A percentile compares a stretch with the other conserved stretches of the same genome.
phyloP scores from a whole-genome alignment of 495 filamentous ascomycete species.

The Tetracladium marchalianum region DNA sequence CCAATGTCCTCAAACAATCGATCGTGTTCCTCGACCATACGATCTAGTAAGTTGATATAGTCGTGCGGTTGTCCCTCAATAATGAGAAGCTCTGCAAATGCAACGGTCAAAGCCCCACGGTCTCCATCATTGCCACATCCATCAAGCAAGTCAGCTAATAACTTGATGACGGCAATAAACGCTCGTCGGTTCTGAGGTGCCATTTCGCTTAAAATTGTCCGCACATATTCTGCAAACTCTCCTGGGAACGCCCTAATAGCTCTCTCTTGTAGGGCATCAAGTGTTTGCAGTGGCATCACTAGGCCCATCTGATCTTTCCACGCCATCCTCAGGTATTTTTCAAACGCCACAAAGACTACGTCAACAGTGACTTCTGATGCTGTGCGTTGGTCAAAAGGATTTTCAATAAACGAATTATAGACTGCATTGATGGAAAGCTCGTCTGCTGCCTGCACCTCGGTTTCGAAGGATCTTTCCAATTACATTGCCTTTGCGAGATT shows the following conservation, averaged over 20 bases:
- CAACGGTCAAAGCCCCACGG: constrained; percentile 77
- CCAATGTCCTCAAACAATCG: constrained; percentile 68
- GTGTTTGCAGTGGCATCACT: constrained; percentile 52
- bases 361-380: constrained; percentile 72
- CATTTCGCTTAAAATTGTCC: constrained; percentile 63
- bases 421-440: constrained; percentile 77
- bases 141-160: constrained; percentile 82
- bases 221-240: constrained; percentile 83
- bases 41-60: constrained; percentile 84
- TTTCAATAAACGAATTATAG: constrained; percentile 82
- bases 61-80: constrained; percentile 66
- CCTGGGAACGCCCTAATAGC: constrained; percentile 62
- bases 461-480: constrained; percentile 64
- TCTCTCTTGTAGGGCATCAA: constrained; percentile 62
- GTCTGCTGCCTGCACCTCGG: constrained; percentile 59
- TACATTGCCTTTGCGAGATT: constrained; percentile 76
- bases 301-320: constrained; percentile 87
- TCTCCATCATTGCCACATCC: constrained; percentile 93
- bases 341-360: constrained; percentile 87
- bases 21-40: constrained; percentile 86
- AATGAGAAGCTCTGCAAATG: constrained; percentile 82
- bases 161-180: constrained; percentile 70
- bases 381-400: constrained; percentile 61
- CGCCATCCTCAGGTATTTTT: constrained; percentile 81
- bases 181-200: constrained; percentile 88